phyloP scores from a whole-genome alignment of 2,329 filamentous ascomycete genomes.

The Ophiostoma tasmaniense region DNA sequence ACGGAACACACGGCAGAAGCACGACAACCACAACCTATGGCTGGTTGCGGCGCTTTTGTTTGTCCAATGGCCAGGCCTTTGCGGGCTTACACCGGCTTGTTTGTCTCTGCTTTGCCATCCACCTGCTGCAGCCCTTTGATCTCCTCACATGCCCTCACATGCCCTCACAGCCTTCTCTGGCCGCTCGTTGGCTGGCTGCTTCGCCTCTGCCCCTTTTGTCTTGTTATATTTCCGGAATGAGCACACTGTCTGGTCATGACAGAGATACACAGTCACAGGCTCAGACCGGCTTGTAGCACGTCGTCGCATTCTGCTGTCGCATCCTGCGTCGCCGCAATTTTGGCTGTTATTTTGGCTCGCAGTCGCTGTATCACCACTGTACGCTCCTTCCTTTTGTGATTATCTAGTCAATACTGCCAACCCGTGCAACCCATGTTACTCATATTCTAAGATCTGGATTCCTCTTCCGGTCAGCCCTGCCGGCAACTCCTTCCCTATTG shows the following conservation, averaged over 20 bases:
- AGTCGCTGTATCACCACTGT: background rate
- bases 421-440: background rate
- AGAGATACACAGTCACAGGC: background rate
- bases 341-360: background rate
- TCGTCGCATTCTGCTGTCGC: background rate
- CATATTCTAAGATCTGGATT: background rate
- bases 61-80: background rate
- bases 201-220: slow-evolving; percentile 4
- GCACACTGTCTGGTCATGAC: background rate
- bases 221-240: background rate
- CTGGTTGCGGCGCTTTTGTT: background rate
- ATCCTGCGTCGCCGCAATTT: background rate
- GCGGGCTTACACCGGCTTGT: background rate
- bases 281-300: background rate
- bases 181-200: slow-evolving; percentile 7
- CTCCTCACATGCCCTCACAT: background rate
- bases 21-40: background rate
- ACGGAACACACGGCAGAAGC: background rate
- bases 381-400: background rate
- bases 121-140: background rate
- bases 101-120: background rate
- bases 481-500: background rate
- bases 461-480: background rate
- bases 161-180: slow-evolving; percentile 6
- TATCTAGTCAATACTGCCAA: background rate